Conservation (phyloP, 192 early-diverging fungal species). For the Funneliformis mosseae region DNA sequence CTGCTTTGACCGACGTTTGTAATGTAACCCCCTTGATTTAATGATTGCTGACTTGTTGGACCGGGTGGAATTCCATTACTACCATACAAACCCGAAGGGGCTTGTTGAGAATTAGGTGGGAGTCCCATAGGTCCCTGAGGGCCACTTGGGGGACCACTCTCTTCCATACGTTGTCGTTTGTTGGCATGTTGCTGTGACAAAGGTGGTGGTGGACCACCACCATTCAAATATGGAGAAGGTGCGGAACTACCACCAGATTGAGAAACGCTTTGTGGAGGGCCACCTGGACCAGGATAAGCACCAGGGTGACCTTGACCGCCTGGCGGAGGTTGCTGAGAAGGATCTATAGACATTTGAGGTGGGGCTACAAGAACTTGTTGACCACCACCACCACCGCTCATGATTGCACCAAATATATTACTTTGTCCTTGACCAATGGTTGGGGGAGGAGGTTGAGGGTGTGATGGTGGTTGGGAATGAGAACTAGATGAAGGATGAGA, state of each 20-base stretch:
- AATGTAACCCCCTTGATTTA: slow-evolving; percentile 6
- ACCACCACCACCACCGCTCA: slow-evolving; percentile 48
- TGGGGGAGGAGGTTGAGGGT: slow-evolving; percentile 61
- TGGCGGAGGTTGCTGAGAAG: slow-evolving; percentile 42
- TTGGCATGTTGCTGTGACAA: slow-evolving; percentile 44
- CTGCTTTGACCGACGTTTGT: neutral
- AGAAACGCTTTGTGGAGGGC: slow-evolving; percentile 41
- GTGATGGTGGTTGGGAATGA: slow-evolving; percentile 51
- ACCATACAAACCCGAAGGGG: slow-evolving; percentile 49
- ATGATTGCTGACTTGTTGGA: slow-evolving; percentile 33
- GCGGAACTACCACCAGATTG: slow-evolving; percentile 43
- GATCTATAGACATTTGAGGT: slow-evolving; percentile 55
- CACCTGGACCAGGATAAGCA: slow-evolving; percentile 42
- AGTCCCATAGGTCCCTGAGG: slow-evolving; percentile 49
- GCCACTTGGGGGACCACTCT: slow-evolving; percentile 40
- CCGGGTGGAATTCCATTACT: slow-evolving; percentile 39
- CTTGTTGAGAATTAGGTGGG: slow-evolving; percentile 48
- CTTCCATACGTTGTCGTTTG: slow-evolving; percentile 42
- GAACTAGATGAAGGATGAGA: slow-evolving; percentile 54
- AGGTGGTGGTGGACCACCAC: slow-evolving; percentile 33
- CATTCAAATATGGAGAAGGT: slow-evolving; percentile 49
- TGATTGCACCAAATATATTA: slow-evolving; percentile 59
- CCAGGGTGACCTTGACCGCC: slow-evolving; percentile 37
- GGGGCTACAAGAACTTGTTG: slow-evolving; percentile 51
- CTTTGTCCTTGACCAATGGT: slow-evolving; percentile 65